Base-by-base conservation (phyloP, 345 rosid genomes). In the Citrus australasica region DNA sequence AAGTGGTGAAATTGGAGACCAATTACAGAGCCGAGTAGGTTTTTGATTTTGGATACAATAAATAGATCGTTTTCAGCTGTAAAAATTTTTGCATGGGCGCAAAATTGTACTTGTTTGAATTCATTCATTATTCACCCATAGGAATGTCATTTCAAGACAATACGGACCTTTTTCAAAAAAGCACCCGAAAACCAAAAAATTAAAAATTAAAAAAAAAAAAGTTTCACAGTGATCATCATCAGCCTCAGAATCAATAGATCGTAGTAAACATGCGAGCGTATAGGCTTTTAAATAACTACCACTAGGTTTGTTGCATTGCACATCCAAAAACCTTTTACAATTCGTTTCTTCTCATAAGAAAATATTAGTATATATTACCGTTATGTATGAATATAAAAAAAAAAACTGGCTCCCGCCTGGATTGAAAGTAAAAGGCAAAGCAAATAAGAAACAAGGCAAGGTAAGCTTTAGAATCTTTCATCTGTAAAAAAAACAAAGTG, bases 1-100 rank as follows among this genome's bases (percentile, higher is more conserved):
- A 11, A 13, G 51, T 13, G 51, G 17, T 46, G 51, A 46, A 11
- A 46, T 46, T 46, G 51, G 17, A 11, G 51, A 46, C 5, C 14
- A 3, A 46, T 11, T 46, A 42, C 16, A 42, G 48, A 42, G 0
- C 48, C 48, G 0, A 10, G 48, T 0, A 3, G 46, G 16, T 0
- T 42, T 42, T 1, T 11, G 48, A 42, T 42, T 42, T 10, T 42
- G 48, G 4, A 42, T 10, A 11, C 48, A 10, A 42, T 11, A 2
- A 42, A 42, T 10, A 42, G 48, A 42, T 42, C 46, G 3, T 40
- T 40, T 40, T 40, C 48, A 42, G 48, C 48, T 3, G 16, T 11
- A 46, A 46, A 46, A 46, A 13, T 1, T 46, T 46, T 46, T 46
- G 51, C 51, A 46, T 3, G 51, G 51, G 17, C 51, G 1, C 14